Percentiles rank a stretch among this genome's conserved stretches.
Evolutionary conservation across 176 grass and related monocot genomes (phyloP).

Genomic region (Oryza australiensis): DNA sequence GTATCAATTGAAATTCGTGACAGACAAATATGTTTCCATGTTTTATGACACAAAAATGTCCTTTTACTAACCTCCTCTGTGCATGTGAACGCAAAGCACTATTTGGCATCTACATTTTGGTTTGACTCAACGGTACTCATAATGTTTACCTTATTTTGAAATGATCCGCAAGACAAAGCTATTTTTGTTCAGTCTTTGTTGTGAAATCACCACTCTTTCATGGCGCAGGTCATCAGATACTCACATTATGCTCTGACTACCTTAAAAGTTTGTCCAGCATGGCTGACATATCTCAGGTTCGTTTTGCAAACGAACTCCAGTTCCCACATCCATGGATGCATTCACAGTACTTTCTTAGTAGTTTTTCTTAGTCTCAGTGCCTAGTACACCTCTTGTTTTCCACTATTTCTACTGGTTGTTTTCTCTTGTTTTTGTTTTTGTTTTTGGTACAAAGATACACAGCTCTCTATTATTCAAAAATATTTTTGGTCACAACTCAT

Average conservation of each 20-base stretch:
- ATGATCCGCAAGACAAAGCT: neutral
- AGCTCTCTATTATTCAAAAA: neutral
- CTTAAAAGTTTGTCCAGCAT: constrained; percentile 58
- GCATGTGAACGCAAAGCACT: neutral
- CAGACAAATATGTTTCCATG: neutral
- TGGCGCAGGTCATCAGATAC: constrained; percentile 78
- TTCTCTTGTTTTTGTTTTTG: neutral
- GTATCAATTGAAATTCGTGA: neutral
- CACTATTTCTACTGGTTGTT: neutral
- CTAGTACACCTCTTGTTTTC: neutral
- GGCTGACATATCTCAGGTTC: constrained; percentile 88
- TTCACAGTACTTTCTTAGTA: neutral
- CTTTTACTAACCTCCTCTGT: neutral
- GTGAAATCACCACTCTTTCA: neutral
- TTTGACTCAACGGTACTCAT: neutral
- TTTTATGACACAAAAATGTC: neutral
- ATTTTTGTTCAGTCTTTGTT: neutral
- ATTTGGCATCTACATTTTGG: neutral
- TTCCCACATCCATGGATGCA: neutral
- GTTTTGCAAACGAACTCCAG: neutral
- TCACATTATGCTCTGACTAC: constrained; percentile 78
- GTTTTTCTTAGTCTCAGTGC: neutral
- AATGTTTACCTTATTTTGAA: neutral
- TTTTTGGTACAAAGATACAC: neutral
- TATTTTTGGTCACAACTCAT: neutral